Percentiles rank a stretch among this genome's conserved stretches.
Evolutionary conservation across 1,139 yeast genomes (phyloP).

Genomic region (Geotrichum phurueaensis): DNA sequence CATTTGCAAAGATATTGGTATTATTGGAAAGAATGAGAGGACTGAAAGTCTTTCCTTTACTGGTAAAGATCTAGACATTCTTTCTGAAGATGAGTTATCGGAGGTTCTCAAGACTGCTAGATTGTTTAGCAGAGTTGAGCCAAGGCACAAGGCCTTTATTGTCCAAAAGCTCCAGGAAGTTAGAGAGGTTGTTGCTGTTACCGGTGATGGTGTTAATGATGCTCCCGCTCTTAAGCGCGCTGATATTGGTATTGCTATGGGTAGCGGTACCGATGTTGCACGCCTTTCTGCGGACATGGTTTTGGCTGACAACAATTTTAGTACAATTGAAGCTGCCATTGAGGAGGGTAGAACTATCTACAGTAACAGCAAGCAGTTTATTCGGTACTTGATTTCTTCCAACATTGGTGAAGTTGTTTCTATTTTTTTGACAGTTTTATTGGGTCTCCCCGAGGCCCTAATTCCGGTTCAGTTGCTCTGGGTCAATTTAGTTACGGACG

Average conservation of each 20-base stretch:
- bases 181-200: constrained; percentile 41
- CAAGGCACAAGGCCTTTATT: constrained; percentile 47
- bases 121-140: constrained; percentile 49
- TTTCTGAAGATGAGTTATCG: constrained; percentile 24
- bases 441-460: constrained; percentile 35
- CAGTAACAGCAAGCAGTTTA: constrained; percentile 45
- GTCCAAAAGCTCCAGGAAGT: constrained; percentile 48
- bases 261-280: constrained; percentile 51
- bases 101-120: constrained; percentile 28
- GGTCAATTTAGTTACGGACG: constrained; percentile 37
- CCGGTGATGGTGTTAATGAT: constrained; percentile 67
- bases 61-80: constrained; percentile 43
- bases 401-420: constrained; percentile 46
- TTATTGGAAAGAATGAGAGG: constrained; percentile 42
- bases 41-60: constrained; percentile 34
- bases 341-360: constrained; percentile 49
- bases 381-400: constrained; percentile 45
- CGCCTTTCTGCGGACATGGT: constrained; percentile 55
- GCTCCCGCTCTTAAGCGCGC: constrained; percentile 76
- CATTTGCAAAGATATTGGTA: constrained; percentile 48
- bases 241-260: constrained; percentile 66
- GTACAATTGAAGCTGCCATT: constrained; percentile 48
- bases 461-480: constrained; percentile 35
- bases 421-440: constrained; percentile 32
- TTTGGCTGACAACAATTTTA: constrained; percentile 45